phyloP scores from a whole-genome alignment of 192 early-diverging fungal genomes.

The Entrophospora sp. region DNA sequence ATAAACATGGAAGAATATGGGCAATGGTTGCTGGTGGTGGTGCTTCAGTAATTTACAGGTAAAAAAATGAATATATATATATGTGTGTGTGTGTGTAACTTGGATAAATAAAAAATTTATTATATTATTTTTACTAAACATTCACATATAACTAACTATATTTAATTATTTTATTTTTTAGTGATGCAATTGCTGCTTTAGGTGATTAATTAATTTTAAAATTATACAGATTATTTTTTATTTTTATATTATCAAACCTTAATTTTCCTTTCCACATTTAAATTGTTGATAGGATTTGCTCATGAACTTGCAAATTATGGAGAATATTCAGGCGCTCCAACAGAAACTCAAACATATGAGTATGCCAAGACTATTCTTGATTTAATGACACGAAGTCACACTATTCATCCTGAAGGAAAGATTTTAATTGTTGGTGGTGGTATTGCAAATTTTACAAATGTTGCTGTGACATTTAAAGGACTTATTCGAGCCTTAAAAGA shows the following conservation, averaged over 20 bases:
- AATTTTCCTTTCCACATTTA: too few relatives aligned
- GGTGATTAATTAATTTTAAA: too few relatives aligned
- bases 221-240: too few relatives aligned
- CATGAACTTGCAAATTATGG: conserved; percentile 98
- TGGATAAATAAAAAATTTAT: too few relatives aligned
- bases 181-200: conserved; percentile 96
- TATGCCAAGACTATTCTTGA: conserved; percentile 98
- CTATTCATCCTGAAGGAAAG: conserved; percentile 80
- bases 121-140: too few relatives aligned
- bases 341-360: conserved; percentile 99
- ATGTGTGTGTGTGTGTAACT: too few relatives aligned
- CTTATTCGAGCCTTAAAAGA: conserved; percentile 90
- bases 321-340: conserved; percentile 98
- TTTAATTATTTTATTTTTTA: conserved; percentile 20
- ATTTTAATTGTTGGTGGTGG: conserved; percentile 98
- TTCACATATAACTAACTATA: too few relatives aligned
- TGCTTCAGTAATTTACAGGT: conserved; percentile 90
- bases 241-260: too few relatives aligned
- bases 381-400: conserved; percentile 85
- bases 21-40: conserved; percentile 99
- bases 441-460: conserved; percentile 99
- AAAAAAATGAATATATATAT: not conserved
- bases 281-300: too few relatives aligned
- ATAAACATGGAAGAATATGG: conserved; percentile 94
- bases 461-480: conserved; percentile 98